A percentile compares a stretch with the other conserved stretches of the same genome.
These are phyloP conservation scores for Sarcocystis neurona DNA, from an alignment of 169 alveolate species.

Conservation along the genomic window DNA sequence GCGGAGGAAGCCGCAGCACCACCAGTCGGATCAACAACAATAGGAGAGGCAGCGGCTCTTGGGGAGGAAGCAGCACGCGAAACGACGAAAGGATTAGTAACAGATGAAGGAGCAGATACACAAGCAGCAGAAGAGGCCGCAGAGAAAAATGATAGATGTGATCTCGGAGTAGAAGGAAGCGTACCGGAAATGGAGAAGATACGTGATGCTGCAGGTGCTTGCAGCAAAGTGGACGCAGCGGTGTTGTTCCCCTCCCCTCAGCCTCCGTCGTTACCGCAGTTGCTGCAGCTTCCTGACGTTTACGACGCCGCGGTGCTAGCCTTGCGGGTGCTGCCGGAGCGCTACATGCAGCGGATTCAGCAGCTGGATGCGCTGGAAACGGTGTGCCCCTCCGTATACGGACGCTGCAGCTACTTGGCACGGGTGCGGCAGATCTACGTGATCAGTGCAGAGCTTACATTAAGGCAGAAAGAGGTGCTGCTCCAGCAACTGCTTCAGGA, in stretches of 20 bases:
- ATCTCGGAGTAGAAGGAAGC: too few species aligned
- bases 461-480: neutral
- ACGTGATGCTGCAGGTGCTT: too few species aligned
- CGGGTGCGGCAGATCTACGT: conserved; percentile 6
- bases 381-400: neutral
- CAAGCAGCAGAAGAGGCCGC: too few species aligned
- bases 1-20: too few species aligned
- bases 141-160: too few species aligned
- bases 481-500: neutral
- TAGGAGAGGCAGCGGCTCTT: too few species aligned
- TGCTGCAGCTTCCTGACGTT: neutral
- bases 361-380: conserved; percentile 21
- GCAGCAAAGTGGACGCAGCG: neutral
- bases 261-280: neutral
- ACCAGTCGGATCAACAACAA: too few species aligned
- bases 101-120: too few species aligned
- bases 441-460: neutral
- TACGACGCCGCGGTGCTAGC: conserved; percentile 19
- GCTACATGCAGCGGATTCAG: conserved; percentile 4
- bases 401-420: neutral
- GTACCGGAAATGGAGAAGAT: too few species aligned
- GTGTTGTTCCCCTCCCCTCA: conserved; percentile 4
- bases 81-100: too few species aligned
- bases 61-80: too few species aligned
- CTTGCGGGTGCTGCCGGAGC: neutral